These are phyloP conservation scores for Cyclocybe cylindracea DNA, from an alignment of 768 basidiomycete genomes.

Conservation along the genomic window DNA sequence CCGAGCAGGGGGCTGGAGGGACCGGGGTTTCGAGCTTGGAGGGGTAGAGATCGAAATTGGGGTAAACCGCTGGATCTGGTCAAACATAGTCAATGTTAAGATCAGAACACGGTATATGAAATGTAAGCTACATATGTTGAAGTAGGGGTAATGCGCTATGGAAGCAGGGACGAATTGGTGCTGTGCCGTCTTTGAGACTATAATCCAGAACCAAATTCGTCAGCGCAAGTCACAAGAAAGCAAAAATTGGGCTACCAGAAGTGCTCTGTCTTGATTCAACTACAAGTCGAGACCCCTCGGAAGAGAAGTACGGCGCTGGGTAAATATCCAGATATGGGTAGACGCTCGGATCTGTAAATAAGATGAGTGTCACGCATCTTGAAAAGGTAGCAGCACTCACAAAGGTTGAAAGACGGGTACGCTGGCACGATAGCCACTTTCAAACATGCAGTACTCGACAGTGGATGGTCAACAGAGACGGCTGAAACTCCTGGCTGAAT, in stretches of 20 bases:
- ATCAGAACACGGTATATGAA: not conserved
- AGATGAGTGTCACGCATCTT: not conserved
- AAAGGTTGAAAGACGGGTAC: slow-evolving; percentile 13
- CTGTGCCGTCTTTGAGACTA: too few relatives aligned
- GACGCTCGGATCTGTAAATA: slow-evolving; percentile 17
- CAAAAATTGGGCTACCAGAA: not conserved
- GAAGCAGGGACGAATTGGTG: too few relatives aligned
- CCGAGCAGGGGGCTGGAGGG: not conserved
- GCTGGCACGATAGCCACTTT: not conserved
- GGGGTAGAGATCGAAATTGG: slow-evolving; percentile 32
- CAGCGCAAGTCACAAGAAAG: too few relatives aligned
- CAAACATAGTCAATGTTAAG: not conserved
- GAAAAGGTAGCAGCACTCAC: slow-evolving; percentile 9
- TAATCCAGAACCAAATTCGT: too few relatives aligned
- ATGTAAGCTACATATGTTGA: slow-evolving; percentile 9
- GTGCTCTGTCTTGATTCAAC: too few relatives aligned
- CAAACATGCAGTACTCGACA: not conserved
- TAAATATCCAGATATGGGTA: slow-evolving; percentile 27
- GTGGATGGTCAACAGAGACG: too few relatives aligned
- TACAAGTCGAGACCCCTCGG: not conserved
- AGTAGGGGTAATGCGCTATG: slow-evolving; percentile 2
- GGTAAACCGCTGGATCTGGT: slow-evolving; percentile 40
- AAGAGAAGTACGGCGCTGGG: slow-evolving; percentile 9
- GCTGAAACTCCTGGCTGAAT: too few relatives aligned
- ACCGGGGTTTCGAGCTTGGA: too few relatives aligned